These are phyloP conservation scores for Mucor ambiguus DNA, from an alignment of 371 early-diverging fungal genomes.

Conservation along the genomic window DNA sequence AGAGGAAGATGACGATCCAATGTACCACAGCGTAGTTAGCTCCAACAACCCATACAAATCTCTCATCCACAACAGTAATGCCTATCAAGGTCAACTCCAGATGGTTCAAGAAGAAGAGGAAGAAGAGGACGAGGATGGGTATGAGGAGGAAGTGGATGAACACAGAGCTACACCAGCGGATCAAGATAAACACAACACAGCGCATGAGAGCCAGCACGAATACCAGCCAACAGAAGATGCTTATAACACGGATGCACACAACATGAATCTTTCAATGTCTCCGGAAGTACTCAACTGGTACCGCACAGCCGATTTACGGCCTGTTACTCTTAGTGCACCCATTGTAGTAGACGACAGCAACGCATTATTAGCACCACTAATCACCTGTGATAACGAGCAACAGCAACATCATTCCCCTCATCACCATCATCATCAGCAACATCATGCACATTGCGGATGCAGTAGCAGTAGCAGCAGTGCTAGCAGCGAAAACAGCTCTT, in stretches of 20 bases:
- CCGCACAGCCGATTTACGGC: conserved; percentile 29
- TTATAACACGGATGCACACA: not conserved
- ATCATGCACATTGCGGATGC: not conserved
- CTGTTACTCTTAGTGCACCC: not conserved
- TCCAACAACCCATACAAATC: conserved; percentile 17
- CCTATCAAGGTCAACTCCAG: conserved; percentile 19
- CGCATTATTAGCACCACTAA: not conserved
- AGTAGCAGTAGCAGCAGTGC: conserved; percentile 10
- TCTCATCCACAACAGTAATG: not conserved
- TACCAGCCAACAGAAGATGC: conserved; percentile 4
- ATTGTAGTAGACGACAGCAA: not conserved
- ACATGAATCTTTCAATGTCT: conserved; percentile 27
- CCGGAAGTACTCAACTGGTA: conserved; percentile 43
- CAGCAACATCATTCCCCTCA: not conserved
- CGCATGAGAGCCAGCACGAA: not conserved
- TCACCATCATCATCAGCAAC: not conserved
- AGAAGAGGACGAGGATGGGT: conserved; percentile 5
- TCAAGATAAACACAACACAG: not conserved
- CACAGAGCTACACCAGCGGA: not conserved
- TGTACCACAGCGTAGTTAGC: conserved; percentile 14
- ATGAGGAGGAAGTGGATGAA: not conserved
- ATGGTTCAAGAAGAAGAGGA: conserved; percentile 25
- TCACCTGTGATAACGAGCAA: not conserved
- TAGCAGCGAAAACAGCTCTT: conserved; percentile 14
- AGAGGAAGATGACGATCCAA: conserved; percentile 18